phyloP scores from a whole-genome alignment of 106 monocot species.

The Dendrobium catenatum region DNA sequence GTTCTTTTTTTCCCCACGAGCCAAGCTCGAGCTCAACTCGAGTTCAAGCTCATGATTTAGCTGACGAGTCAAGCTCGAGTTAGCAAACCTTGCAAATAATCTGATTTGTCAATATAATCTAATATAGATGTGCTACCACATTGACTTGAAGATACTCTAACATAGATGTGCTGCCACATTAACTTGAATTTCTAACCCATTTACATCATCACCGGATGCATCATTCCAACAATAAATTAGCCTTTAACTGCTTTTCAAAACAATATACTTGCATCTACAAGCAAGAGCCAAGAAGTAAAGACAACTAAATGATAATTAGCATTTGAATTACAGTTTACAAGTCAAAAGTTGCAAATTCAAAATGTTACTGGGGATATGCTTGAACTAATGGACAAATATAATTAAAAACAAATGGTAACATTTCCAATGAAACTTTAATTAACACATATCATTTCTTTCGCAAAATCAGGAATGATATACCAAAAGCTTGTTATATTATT shows the following conservation, averaged over 20 bases:
- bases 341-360: neutral
- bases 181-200: neutral
- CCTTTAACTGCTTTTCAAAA: neutral
- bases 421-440: no score
- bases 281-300: neutral
- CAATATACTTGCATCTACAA: neutral
- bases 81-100: no score
- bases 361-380: neutral
- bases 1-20: no score
- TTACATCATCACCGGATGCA: neutral
- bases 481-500: neutral
- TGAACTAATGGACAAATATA: neutral
- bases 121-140: no score
- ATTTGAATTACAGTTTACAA: neutral
- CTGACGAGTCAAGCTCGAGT: no score
- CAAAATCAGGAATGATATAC: neutral
- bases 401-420: neutral
- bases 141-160: no score
- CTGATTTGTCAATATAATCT: no score
- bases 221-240: neutral
- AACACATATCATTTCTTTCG: neutral
- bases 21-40: no score
- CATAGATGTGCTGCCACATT: no score
- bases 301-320: neutral
- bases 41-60: no score